Percentiles rank a stretch among this genome's conserved stretches.
Conservation (phyloP, 129 eudicot genomes). For the Gnaphalium uliginosum region DNA sequence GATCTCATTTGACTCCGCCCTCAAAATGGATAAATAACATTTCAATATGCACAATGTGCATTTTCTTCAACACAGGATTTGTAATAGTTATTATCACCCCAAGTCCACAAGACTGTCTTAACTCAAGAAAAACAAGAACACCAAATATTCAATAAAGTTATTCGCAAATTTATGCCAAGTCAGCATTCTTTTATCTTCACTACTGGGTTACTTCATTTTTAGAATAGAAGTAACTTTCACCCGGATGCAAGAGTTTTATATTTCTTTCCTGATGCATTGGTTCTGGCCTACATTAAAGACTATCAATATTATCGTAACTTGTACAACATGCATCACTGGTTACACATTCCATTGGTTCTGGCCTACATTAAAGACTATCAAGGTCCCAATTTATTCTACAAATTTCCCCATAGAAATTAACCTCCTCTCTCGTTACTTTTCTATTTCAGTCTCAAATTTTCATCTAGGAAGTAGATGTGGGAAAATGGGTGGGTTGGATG, state of each 20-base stretch:
- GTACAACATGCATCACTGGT: background rate
- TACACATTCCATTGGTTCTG: background rate
- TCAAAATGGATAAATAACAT: slow-evolving; percentile 12
- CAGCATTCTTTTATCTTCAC: background rate
- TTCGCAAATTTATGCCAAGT: slow-evolving; percentile 11
- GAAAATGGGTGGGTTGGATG: too few relatives aligned
- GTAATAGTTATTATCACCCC: slow-evolving; percentile 29
- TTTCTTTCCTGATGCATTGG: too few relatives aligned
- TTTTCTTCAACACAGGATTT: slow-evolving; percentile 29
- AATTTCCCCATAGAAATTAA: background rate
- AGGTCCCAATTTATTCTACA: background rate
- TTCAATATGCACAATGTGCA: slow-evolving; percentile 19
- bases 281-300: too few relatives aligned
- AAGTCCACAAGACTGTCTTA: slow-evolving; percentile 28
- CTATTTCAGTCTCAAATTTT: too few relatives aligned
- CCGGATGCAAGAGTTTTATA: too few relatives aligned
- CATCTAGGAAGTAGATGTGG: too few relatives aligned
- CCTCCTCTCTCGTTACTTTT: background rate
- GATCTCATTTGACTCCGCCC: slow-evolving; percentile 28
- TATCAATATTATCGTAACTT: background rate
- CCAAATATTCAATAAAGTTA: slow-evolving; percentile 31
- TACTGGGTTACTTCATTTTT: background rate
- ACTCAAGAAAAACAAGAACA: slow-evolving; percentile 16
- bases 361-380: background rate
- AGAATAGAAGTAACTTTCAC: background rate